Base-by-base conservation (phyloP, 805 yeast species). In the Blastobotrys attinorum region DNA sequence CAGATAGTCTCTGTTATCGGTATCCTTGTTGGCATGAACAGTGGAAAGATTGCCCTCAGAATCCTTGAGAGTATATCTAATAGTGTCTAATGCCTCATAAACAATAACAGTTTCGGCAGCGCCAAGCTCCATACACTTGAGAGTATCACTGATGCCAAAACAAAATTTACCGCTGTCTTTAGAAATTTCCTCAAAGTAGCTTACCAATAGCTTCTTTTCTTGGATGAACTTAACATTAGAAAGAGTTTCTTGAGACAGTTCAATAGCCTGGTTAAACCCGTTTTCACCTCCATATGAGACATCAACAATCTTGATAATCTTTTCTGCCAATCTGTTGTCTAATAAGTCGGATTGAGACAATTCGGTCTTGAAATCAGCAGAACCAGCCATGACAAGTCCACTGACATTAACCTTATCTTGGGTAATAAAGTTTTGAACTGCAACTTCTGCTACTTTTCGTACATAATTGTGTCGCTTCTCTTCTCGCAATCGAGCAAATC, bases 211-310 rank as follows among this genome's bases (percentile, higher is more conserved):
- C 71, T 90, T 90, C 84, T 92, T 92, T 66, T 92, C 99, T 71
- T 92, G 98, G 49, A 92, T 90, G 63, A 92, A 92, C 67, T 92
- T 92, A 55, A 92, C 99, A 64, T 90, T 92, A 40, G 97, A 83
- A 61, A 92, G 75, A 22, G 98, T 84, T 73, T 92, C 99, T 23
- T 97, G 96, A 25, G 97, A 84, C 55, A 92, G 75, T 68, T 92
- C 98, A 58, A 92, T 94, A 37, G 99, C 99, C 73, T 92, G 99
- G 71, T 92, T 92, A 74, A 92, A 92, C 38, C 99, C 99, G 64
- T 92, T 92, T 69, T 92, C 98, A 63, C 99, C 98, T 67, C 99
- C 99, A 61, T 92, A 92, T 2, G 97, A 89, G 45, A 92, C 84
- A 72, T 92, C 99, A 45, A 94, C 98, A 62, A 89, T 77, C 66